Conservation (phyloP, 2,329 filamentous ascomycete species). For the Microcera coccophila region DNA sequence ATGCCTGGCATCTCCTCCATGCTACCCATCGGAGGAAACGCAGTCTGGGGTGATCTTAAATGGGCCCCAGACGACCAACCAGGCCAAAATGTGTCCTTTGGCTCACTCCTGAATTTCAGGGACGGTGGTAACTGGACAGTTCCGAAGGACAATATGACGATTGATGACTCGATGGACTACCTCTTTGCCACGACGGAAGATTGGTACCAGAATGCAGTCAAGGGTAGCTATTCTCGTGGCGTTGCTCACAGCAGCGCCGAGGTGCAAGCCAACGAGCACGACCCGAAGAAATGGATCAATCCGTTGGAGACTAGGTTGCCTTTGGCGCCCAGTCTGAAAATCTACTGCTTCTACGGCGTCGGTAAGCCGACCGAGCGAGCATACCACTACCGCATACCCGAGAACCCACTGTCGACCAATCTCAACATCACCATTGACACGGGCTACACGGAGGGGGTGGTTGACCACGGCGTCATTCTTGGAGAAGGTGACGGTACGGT, state of each 20-base stretch:
- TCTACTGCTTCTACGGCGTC: conserved; percentile 96
- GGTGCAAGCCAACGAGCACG: conserved; percentile 77
- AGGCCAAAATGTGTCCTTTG: conserved; percentile 69
- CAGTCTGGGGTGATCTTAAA: conserved; percentile 86
- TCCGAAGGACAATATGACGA: conserved; percentile 72
- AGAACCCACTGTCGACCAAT: conserved; percentile 60
- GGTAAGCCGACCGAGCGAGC: conserved; percentile 90
- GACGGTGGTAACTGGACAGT: conserved; percentile 59
- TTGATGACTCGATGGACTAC: conserved; percentile 72
- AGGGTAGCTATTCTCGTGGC: conserved; percentile 78
- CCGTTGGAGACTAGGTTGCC: conserved; percentile 86
- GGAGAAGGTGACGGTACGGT: conserved; percentile 96
- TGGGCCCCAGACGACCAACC: conserved; percentile 85
- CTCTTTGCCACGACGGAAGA: conserved; percentile 72
- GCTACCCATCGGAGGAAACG: conserved; percentile 89
- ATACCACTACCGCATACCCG: conserved; percentile 79
- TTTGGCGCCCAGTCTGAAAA: conserved; percentile 81
- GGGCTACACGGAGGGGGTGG: conserved; percentile 52
- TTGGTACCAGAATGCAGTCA: conserved; percentile 77
- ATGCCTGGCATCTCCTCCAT: conserved; percentile 98
- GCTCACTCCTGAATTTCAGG: conserved; percentile 81
- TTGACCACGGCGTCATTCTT: conserved; percentile 89
- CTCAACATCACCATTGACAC: conserved; percentile 75
- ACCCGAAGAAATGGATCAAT: conserved; percentile 86
- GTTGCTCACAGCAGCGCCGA: conserved; percentile 75